Evolutionary conservation across 805 yeast genomes (phyloP).

Genomic region (Pichia phayaonensis): DNA sequence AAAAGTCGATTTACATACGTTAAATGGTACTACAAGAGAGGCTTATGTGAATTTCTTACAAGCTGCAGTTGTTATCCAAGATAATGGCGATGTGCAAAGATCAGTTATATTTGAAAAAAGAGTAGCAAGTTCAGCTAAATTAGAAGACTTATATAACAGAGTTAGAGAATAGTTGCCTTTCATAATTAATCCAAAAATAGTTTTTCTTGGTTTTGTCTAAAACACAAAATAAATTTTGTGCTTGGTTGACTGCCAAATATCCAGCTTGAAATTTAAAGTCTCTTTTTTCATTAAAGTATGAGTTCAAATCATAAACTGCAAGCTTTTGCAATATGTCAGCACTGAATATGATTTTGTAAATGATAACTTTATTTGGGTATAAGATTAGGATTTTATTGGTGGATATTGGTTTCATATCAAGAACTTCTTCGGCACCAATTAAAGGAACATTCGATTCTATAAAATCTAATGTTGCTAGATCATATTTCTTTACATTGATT

Average conservation of each 20-base stretch:
- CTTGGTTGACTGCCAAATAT: conserved; percentile 27
- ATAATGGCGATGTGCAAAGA: conserved; percentile 12
- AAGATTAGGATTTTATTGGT: background rate
- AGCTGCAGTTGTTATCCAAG: conserved; percentile 9
- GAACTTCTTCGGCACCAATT: background rate
- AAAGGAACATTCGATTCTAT: background rate
- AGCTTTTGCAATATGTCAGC: background rate
- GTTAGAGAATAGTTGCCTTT: background rate
- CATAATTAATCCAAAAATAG: conserved; percentile 19
- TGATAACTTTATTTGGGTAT: background rate
- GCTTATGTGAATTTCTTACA: conserved; percentile 16
- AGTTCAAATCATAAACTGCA: background rate
- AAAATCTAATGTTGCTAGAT: background rate
- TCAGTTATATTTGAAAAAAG: conserved; percentile 7
- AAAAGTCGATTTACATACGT: conserved; percentile 1
- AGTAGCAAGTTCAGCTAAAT: conserved; percentile 8
- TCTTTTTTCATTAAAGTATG: conserved; percentile 1
- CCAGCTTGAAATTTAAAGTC: conserved; percentile 23
- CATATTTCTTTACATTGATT: background rate
- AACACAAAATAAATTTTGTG: conserved; percentile 31
- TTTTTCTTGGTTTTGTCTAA: conserved; percentile 34
- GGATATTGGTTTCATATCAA: background rate
- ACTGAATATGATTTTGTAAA: background rate
- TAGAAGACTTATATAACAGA: conserved; percentile 1
- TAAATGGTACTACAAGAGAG: conserved; percentile 2